A percentile compares a stretch with the other conserved stretches of the same genome.
Evolutionary conservation across 352 stramenopile species (phyloP).

Genomic region (Pythium biforme): DNA sequence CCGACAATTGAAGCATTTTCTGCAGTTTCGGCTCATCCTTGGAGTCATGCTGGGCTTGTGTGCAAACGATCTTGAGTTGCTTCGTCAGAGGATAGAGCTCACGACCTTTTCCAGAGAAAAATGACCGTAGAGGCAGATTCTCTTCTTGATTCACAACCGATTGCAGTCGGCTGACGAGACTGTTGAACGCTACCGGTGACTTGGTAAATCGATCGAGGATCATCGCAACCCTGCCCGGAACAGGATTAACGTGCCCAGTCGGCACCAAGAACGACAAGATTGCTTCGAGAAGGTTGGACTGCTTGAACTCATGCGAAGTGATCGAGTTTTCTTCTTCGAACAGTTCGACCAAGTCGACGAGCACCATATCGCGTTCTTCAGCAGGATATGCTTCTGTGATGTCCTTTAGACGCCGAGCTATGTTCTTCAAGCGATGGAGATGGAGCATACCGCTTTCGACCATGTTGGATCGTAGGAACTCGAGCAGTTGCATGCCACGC

Average conservation of each 20-base stretch:
- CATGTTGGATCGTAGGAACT: conserved; percentile 62
- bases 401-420: conserved; percentile 56
- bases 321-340: conserved; percentile 77
- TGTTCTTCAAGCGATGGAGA: conserved; percentile 71
- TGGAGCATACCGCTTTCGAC: conserved; percentile 75
- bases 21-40: conserved; percentile 25
- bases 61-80: conserved; percentile 59
- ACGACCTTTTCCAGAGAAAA: conserved; percentile 60
- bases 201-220: conserved; percentile 38
- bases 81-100: conserved; percentile 76
- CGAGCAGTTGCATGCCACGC: conserved; percentile 47
- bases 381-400: conserved; percentile 29
- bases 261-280: conserved; percentile 57
- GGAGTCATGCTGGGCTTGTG: background rate
- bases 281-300: conserved; percentile 68
- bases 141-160: conserved; percentile 79
- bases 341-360: conserved; percentile 73
- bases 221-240: conserved; percentile 30
- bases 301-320: conserved; percentile 84
- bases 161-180: conserved; percentile 62
- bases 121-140: conserved; percentile 57
- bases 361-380: conserved; percentile 48
- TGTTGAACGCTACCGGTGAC: conserved; percentile 48
- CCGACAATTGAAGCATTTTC: conserved; percentile 58
- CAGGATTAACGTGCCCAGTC: conserved; percentile 27